Evolutionary conservation across 805 yeast species (phyloP).

Genomic region (Saccharomycopsis schoenii): DNA sequence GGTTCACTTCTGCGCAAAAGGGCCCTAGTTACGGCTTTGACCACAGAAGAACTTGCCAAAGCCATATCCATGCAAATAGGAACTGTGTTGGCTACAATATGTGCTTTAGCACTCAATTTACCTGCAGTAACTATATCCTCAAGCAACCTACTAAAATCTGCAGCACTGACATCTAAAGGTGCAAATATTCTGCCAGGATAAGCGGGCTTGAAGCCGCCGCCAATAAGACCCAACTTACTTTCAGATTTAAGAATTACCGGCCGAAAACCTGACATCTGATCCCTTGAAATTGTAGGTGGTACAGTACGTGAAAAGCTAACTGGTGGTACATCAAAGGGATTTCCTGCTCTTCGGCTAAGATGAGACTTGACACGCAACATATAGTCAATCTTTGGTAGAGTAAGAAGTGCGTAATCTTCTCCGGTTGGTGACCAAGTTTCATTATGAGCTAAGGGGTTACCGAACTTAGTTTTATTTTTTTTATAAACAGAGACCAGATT

Average conservation of each 20-base stretch:
- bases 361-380: background rate
- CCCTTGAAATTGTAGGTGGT: background rate
- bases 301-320: background rate
- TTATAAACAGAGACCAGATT: background rate
- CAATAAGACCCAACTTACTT: background rate
- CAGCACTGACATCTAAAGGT: background rate
- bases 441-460: background rate
- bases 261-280: background rate
- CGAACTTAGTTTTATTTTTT: background rate
- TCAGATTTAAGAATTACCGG: background rate
- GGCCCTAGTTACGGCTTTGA: background rate
- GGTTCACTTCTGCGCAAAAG: background rate
- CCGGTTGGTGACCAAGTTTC: background rate
- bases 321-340: background rate
- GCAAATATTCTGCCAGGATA: background rate
- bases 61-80: background rate
- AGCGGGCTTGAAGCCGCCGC: background rate
- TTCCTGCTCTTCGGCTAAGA: background rate
- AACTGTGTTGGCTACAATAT: background rate
- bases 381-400: background rate
- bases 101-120: background rate
- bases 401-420: background rate
- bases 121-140: background rate
- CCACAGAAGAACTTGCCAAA: background rate
- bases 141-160: background rate